Evolutionary conservation across 352 stramenopile species (phyloP).

Genomic region (Pythium aristosporum): DNA sequence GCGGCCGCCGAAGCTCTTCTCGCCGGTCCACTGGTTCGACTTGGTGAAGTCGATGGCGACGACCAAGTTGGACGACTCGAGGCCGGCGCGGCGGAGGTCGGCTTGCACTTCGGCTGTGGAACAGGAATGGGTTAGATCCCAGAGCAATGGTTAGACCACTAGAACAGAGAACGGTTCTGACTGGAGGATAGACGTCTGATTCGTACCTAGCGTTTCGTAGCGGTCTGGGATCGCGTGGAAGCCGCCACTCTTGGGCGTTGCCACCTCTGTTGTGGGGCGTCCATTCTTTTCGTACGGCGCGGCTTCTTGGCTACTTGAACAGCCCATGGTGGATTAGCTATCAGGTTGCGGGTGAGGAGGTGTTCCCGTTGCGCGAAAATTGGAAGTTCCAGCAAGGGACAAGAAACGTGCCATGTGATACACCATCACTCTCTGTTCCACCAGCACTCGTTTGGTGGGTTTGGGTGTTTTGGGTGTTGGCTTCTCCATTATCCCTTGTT

Average conservation of each 20-base stretch:
- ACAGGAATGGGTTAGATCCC: background rate
- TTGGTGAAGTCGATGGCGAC: slow-evolving; percentile 74
- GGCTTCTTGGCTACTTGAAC: slow-evolving; percentile 15
- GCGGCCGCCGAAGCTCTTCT: slow-evolving; percentile 57
- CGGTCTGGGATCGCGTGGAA: slow-evolving; percentile 54
- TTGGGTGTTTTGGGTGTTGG: too few relatives aligned
- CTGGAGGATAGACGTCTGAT: too few relatives aligned
- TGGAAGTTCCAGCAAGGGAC: too few relatives aligned
- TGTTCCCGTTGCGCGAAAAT: too few relatives aligned
- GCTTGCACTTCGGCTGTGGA: slow-evolving; percentile 48
- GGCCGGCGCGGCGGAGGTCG: slow-evolving; percentile 40
- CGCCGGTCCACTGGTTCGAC: slow-evolving; percentile 71
- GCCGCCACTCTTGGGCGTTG: background rate
- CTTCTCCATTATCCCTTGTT: too few relatives aligned
- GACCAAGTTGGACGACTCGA: slow-evolving; percentile 74
- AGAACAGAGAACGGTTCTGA: background rate
- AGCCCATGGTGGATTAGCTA: slow-evolving; percentile 16
- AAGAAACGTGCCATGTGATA: background rate
- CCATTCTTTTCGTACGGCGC: slow-evolving; percentile 4
- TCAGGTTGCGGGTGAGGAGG: too few relatives aligned
- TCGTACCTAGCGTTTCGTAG: slow-evolving; percentile 56
- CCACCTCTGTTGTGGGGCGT: background rate
- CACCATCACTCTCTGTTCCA: background rate
- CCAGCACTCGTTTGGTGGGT: background rate
- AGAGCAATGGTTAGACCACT: background rate